These are phyloP conservation scores for Phenoliferia sp. DNA, from an alignment of 1,284 basidiomycete species.

Conservation along the genomic window DNA sequence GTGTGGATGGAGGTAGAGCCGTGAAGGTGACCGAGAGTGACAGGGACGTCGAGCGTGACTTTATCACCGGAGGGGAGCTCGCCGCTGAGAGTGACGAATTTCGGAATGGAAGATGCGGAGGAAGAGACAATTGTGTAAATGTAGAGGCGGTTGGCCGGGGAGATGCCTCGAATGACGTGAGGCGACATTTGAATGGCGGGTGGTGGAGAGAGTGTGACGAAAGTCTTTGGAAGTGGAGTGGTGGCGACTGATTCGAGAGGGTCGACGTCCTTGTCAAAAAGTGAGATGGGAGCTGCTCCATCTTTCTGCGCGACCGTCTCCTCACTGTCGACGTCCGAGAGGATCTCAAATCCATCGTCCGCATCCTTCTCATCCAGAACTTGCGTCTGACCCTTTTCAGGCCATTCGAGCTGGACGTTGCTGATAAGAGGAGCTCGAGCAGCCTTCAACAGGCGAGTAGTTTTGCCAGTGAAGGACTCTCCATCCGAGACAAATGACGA, in stretches of 20 bases:
- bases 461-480: constrained; percentile 23
- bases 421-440: constrained; percentile 10
- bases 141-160: constrained; percentile 15
- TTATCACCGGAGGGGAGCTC: constrained; percentile 7
- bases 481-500: constrained; percentile 19
- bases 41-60: constrained; percentile 11
- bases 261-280: constrained; percentile 17
- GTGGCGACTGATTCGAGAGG: neutral
- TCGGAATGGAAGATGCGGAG: neutral
- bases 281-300: neutral
- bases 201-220: constrained; percentile 2
- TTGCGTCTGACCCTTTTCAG: neutral
- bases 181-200: constrained; percentile 12
- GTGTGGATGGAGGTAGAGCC: constrained; percentile 46
- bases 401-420: constrained; percentile 8
- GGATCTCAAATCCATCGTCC: constrained; percentile 4
- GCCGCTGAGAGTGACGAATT: constrained; percentile 9
- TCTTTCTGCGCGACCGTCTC: neutral
- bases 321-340: neutral
- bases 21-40: neutral
- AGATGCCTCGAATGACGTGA: neutral
- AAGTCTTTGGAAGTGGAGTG: neutral
- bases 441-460: constrained; percentile 10
- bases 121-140: constrained; percentile 16
- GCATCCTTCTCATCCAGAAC: neutral